Percentiles rank a stretch among this genome's conserved stretches.
phyloP scores from a whole-genome alignment of 2,329 filamentous ascomycete species.

The Fusarium decemcellulare region DNA sequence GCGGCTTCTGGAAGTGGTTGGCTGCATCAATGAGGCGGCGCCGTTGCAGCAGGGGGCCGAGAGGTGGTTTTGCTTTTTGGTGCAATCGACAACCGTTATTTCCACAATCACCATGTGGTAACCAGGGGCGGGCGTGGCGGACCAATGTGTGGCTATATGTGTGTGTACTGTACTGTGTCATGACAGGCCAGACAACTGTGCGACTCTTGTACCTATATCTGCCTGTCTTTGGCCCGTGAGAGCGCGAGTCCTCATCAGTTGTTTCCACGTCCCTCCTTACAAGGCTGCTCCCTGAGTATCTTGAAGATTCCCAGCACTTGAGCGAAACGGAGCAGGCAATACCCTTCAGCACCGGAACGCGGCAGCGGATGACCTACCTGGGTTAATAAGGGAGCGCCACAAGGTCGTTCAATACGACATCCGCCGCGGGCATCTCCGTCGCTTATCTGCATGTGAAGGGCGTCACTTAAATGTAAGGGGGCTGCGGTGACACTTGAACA shows the following conservation, averaged over 20 bases:
- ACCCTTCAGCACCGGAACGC: conserved; percentile 16
- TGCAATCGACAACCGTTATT: conserved; percentile 26
- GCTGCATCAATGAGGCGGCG: conserved; percentile 38
- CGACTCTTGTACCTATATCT: conserved; percentile 1
- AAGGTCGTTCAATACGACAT: conserved; percentile 30
- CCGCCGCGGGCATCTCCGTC: conserved; percentile 43
- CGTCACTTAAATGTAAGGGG: conserved; percentile 29
- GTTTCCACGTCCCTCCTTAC: background rate
- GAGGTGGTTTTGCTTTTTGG: conserved; percentile 35
- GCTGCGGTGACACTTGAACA: conserved; percentile 27
- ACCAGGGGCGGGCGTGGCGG: conserved; percentile 4
- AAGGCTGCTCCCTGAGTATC: conserved; percentile 1
- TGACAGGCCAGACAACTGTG: background rate
- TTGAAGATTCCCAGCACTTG: background rate
- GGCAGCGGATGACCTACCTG: conserved; percentile 14
- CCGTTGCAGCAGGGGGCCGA: conserved; percentile 30
- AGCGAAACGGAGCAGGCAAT: conserved; percentile 26
- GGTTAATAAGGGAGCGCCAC: conserved; percentile 30
- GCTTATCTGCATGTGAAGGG: conserved; percentile 45
- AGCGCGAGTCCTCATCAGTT: background rate
- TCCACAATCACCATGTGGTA: conserved; percentile 13
- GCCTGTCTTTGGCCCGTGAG: background rate
- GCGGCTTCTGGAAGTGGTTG: conserved; percentile 37
- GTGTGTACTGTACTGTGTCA: conserved; percentile 1
- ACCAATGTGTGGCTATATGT: background rate